A percentile compares a stretch with the other conserved stretches of the same genome.
These are phyloP conservation scores for Vanrija humicola DNA, from an alignment of 1,284 basidiomycete species.

Conservation along the genomic window DNA sequence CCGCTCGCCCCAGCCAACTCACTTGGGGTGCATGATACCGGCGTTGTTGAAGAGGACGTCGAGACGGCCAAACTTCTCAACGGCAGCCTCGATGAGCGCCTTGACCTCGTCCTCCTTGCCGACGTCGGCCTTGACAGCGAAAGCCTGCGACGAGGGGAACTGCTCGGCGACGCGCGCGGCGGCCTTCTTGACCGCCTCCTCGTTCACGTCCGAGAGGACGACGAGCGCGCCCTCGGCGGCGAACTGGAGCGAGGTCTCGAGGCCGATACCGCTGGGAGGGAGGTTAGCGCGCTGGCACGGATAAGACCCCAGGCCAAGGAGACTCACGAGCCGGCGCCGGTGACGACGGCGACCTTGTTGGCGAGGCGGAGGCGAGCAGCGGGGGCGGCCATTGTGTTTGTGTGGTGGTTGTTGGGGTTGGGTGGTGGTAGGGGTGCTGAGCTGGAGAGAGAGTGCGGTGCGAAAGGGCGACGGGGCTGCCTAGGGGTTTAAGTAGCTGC, in stretches of 20 bases:
- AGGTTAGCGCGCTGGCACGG: background rate
- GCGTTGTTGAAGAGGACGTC: constrained; percentile 96
- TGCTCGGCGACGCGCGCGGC: constrained; percentile 62
- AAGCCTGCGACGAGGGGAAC: constrained; percentile 64
- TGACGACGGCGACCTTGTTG: constrained; percentile 49
- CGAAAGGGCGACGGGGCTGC: too few species aligned
- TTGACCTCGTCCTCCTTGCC: constrained; percentile 82
- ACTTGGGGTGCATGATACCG: constrained; percentile 85
- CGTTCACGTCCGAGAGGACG: constrained; percentile 81
- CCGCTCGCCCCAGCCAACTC: background rate
- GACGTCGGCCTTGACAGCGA: constrained; percentile 78
- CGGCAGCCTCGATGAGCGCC: constrained; percentile 70
- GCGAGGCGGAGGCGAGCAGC: constrained; percentile 40
- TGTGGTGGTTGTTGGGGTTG: background rate
- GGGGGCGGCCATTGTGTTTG: constrained; percentile 10
- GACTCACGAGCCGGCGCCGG: constrained; percentile 50
- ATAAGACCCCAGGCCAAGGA: background rate
- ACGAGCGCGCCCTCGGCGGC: constrained; percentile 86
- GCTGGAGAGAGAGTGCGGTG: too few species aligned
- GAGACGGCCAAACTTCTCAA: constrained; percentile 78
- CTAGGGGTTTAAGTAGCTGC: too few species aligned
- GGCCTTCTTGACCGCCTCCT: constrained; percentile 66
- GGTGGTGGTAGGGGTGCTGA: too few species aligned
- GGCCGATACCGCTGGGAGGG: constrained; percentile 67
- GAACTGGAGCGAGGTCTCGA: constrained; percentile 88